Evolutionary conservation across 2,329 filamentous ascomycete species (phyloP).

Genomic region (Calonectria hongkongensis): DNA sequence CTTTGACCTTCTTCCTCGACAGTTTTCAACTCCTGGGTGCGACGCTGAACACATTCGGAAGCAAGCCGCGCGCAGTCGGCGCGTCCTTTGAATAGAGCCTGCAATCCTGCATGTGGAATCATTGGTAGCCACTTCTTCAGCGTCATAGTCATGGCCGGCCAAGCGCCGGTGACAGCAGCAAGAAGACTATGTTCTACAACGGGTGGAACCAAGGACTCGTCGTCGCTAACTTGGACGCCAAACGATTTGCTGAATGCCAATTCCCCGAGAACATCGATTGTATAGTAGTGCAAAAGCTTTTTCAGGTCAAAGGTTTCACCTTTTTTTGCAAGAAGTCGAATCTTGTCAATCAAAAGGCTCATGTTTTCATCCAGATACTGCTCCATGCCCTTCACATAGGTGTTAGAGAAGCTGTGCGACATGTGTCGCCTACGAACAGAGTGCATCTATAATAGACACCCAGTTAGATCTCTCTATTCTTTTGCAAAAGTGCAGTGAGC

Average conservation of each 20-base stretch:
- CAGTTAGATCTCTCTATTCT: conserved; percentile 1
- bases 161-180: conserved; percentile 37
- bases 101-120: conserved; percentile 34
- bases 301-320: conserved; percentile 37
- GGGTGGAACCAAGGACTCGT: conserved; percentile 36
- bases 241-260: conserved; percentile 42
- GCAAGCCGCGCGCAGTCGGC: conserved; percentile 36
- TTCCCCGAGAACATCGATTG: conserved; percentile 39
- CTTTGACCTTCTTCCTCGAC: conserved; percentile 12
- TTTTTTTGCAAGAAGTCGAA: conserved; percentile 4
- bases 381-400: conserved; percentile 40
- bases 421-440: conserved; percentile 41
- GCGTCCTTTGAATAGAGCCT: conserved; percentile 37
- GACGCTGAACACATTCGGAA: conserved; percentile 37
- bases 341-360: conserved; percentile 31
- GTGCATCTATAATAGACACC: conserved; percentile 21
- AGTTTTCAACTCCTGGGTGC: conserved; percentile 23
- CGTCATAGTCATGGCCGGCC: conserved; percentile 38
- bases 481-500: background rate
- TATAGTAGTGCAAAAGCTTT: conserved; percentile 41
- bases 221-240: conserved; percentile 33
- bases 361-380: conserved; percentile 37
- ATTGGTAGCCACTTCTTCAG: conserved; percentile 35
- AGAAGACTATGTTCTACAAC: conserved; percentile 37
- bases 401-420: conserved; percentile 44